Evolutionary conservation across 192 early-diverging fungal species (phyloP), one percentile per base, ranked within the genome.

Genomic region (Entomortierella parvispora): DNA sequence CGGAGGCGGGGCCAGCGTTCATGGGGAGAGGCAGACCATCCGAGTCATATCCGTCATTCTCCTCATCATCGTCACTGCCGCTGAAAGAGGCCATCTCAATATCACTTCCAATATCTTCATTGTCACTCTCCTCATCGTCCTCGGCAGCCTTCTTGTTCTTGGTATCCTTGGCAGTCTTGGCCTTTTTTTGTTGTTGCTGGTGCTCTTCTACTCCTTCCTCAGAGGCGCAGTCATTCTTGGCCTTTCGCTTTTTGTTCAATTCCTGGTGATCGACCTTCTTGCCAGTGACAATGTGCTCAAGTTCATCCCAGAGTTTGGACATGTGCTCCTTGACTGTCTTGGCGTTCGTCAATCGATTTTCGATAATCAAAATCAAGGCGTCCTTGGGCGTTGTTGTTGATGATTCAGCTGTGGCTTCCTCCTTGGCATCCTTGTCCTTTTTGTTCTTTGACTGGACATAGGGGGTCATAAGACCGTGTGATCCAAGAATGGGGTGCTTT

Each of bases 11-110:
- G 14, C 69, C 55, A 1, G 44, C 52, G 18, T 46, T 68, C 54
- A 37, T 77, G 15, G 65, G 59, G 18, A 77, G 17, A n/a, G 74
- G 74, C 25, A 68, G 25, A 4, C 74, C 74, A 50, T 77, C 74
- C 44, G 74, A 77, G 49, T 77, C 74, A 32, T 77, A 77, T 58
- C 74, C 74, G 40, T 77, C 74, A 20, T 77, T 40, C 37, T 40
- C 66, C 14, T 59, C 18, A 31, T 77, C 74, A 23, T 33, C 65
- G 25, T 62, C 46, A 44, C 33, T 42, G 17, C 42, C 64, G 23
- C 71, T 76, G 25, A 63, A 52, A 31, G 68, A 58, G 12, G 59
- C 68, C 72, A 76, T 62, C 8, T 33, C 68, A 20, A 15, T 14
- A 3, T 56, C 65, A 20, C 45, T 26, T 28, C 68, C 44, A 23